Evolutionary conservation across 768 basidiomycete genomes (phyloP), one percentile per base, ranked within the genome.

Genomic region (Suillus fuscotomentosus): DNA sequence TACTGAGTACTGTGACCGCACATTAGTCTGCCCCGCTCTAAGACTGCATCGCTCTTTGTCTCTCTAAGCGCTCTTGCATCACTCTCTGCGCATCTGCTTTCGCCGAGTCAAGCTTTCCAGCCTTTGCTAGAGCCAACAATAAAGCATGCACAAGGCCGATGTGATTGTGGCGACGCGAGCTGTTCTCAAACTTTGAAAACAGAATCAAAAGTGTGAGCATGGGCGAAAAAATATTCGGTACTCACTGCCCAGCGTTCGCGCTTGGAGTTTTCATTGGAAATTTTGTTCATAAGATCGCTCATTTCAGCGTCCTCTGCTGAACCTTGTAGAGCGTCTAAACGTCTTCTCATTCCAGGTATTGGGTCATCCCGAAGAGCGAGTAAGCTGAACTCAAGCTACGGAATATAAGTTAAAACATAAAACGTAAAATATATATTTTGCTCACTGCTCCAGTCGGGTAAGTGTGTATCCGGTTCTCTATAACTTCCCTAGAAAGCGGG

Each of bases 371-470:
- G 89, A 51, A 99, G 80, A 7, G 93, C 94, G 42, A 97, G 86
- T 42, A 98, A 85, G 75, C 91, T 95, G 81, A 98, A 98, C 73
- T 96, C 93, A 61, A 97, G 82, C 94, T 96, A 65, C 41, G 47
- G 39, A 61, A 65, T 24, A 57, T 57, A 39, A 64, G 60, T 66
- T 69, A 42, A 47, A 63, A 62, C 48, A 48, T 54, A 67, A 39
- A 39, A 53, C 38, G 34, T n/a, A 27, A 53, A 24, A 61, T 42
- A 65, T 15, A 17, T 17, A 50, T 31, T 36, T 59, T 41, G 20
- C 91, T 71, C 78, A 97, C 94, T 66, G 95, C 88, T 68, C 92
- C 95, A 22, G 85, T 76, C 11, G 95, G 95, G 76, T 99, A 97
- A 13, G 93, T 96, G 24, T 84, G 86, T 78, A 99, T 99, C 66